Base-by-base conservation (phyloP, 2,329 filamentous ascomycete species). In the Kalmusia sp. region DNA sequence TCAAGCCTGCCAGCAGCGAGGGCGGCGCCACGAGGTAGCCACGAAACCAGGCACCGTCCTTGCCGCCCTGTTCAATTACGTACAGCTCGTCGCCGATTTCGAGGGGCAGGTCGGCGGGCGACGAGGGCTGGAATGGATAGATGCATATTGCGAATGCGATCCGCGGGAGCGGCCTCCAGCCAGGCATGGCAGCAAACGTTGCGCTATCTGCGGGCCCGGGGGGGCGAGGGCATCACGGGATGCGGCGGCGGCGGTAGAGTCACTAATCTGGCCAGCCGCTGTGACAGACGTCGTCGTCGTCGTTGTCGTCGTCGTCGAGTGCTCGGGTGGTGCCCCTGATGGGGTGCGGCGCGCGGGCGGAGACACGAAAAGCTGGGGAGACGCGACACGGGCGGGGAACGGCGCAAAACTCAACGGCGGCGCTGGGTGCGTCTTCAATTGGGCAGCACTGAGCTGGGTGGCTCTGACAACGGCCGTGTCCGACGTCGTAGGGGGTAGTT, bases 11-110 rank as follows among this genome's bases (percentile, higher is more conserved):
- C 54, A 99, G 85, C 71, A 99, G 80, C 64, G 92, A 96, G 17
- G 95, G 95, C 47, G 95, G 93, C 59, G 95, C 92, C 63, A 99
- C 90, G 55, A 99, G 84, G 76, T 99, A 99, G 54, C 95, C 95
- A 49, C 95, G 89, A 76, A 93, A 90, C 96, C 95, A 99, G 73
- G 91, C 86, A 67, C 90, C 91, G 77, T 96, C 87, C 31, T 73
- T 77, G 19, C 92, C 89, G 33, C 93, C 96, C 77, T 98, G 92
- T 77, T 98, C 93, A 71, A 99, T 97, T 63, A 99, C 96, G 79
- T 99, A 99, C 61, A 99, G 82, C 78, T 99, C 95, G 83, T 99
- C 95, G 74, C 95, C 95, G 60, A 99, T 91, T 77, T 99, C 93
- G 73, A 99, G 88, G 8, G 96, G 95, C 17, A 99, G 87, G 77